phyloP scores from a whole-genome alignment of 805 yeast species.

The Ogataea methylovora region DNA sequence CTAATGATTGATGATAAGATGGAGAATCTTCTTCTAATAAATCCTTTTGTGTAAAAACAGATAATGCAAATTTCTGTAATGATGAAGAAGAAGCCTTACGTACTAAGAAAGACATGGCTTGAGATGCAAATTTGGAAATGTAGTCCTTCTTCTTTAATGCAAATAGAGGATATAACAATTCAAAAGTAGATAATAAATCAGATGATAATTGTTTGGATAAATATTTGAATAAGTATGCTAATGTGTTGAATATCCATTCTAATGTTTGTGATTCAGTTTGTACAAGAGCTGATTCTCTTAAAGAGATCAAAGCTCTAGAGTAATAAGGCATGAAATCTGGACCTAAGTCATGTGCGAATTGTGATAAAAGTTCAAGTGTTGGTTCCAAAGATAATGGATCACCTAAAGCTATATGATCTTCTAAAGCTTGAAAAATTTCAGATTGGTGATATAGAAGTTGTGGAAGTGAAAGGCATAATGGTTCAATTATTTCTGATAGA shows the following conservation, averaged over 20 bases:
- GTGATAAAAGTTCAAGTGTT: constrained; percentile 68
- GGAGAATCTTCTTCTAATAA: constrained; percentile 17
- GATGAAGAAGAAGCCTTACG: constrained; percentile 53
- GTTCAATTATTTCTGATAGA: constrained; percentile 49
- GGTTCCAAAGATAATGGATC: constrained; percentile 78
- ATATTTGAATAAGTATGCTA: constrained; percentile 88
- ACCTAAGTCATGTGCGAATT: constrained; percentile 87
- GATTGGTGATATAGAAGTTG: constrained; percentile 69
- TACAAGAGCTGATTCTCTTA: constrained; percentile 41
- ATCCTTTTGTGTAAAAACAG: constrained; percentile 25
- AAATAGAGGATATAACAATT: constrained; percentile 55
- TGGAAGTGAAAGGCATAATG: constrained; percentile 62
- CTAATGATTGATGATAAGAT: constrained; percentile 50
- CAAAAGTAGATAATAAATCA: constrained; percentile 66
- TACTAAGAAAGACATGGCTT: constrained; percentile 77
- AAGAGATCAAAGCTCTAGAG: constrained; percentile 37
- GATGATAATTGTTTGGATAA: constrained; percentile 55
- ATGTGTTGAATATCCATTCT: constrained; percentile 77
- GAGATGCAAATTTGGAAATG: constrained; percentile 79
- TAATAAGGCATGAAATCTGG: constrained; percentile 77
- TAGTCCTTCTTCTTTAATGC: constrained; percentile 50
- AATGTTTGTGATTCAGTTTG: constrained; percentile 54
- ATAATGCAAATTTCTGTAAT: constrained; percentile 35
- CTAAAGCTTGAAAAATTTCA: constrained; percentile 38
- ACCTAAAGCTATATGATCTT: constrained; percentile 39